These are phyloP conservation scores for Pythium apleroticum DNA, from an alignment of 352 stramenopile genomes.

Conservation along the genomic window DNA sequence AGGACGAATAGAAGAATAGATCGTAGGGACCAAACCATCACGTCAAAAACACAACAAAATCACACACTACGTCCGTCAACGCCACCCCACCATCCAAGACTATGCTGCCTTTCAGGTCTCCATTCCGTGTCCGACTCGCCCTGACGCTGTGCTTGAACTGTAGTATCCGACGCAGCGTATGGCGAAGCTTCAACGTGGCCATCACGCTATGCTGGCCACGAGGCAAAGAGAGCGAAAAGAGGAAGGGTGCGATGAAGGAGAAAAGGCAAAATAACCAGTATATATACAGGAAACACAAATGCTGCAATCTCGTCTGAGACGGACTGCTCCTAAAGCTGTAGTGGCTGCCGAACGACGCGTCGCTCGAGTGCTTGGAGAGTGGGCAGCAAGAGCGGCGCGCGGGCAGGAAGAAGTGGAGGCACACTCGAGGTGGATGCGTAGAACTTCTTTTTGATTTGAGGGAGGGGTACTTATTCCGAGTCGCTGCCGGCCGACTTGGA, in stretches of 20 bases:
- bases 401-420: conserved; percentile 2
- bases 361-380: conserved; percentile 3
- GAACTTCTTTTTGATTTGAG: conserved; percentile 13
- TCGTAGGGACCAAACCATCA: conserved; percentile 16
- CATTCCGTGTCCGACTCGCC: background rate
- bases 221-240: background rate
- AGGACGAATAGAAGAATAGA: conserved; percentile 48
- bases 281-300: conserved; percentile 22
- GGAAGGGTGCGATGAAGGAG: background rate
- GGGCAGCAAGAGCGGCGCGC: background rate
- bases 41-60: conserved; percentile 15
- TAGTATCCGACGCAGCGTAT: no score
- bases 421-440: conserved; percentile 9
- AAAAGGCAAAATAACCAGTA: conserved; percentile 16
- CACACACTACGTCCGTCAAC: conserved; percentile 29
- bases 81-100: background rate
- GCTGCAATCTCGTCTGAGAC: background rate
- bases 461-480: conserved; percentile 54
- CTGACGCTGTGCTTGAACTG: no score
- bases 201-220: background rate
- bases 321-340: conserved; percentile 6
- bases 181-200: no score
- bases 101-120: background rate
- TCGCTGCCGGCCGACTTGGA: conserved; percentile 72
- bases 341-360: background rate